Percentiles rank a stretch among this genome's conserved stretches.
These are phyloP conservation scores for Kitagawia praeruptora DNA, from an alignment of 129 eudicot genomes.

Conservation along the genomic window DNA sequence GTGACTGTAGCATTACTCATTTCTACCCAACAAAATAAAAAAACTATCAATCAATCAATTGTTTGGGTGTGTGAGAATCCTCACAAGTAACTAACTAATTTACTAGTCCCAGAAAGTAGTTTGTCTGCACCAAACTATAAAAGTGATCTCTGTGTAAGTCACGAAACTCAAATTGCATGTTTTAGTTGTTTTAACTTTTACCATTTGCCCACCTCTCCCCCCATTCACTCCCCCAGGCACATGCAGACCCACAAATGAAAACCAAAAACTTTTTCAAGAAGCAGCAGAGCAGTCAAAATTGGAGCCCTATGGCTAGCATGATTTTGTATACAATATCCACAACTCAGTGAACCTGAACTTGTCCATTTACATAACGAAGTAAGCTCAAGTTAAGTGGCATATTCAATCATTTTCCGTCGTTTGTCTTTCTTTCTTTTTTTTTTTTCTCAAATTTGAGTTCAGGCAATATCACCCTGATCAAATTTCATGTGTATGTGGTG, in stretches of 20 bases:
- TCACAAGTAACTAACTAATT: not conserved
- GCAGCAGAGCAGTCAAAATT: not conserved
- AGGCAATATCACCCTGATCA: not conserved
- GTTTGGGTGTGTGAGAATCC: not conserved
- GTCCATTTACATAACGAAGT: not conserved
- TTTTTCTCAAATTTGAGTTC: not conserved
- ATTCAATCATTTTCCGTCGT: not conserved
- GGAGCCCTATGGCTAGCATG: not conserved
- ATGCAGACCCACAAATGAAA: not conserved
- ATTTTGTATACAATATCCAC: not conserved
- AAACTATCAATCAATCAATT: not conserved
- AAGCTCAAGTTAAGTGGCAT: not conserved
- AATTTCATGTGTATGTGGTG: too few species aligned
- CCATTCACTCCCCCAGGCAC: not conserved
- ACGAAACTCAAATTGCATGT: slow-evolving; percentile 9
- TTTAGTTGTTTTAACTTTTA: not conserved
- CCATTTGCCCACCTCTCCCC: not conserved
- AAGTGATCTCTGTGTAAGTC: not conserved
- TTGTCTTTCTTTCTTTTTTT: not conserved
- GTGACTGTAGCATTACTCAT: too few species aligned
- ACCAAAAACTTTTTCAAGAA: not conserved
- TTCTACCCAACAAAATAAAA: too few species aligned
- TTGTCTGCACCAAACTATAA: not conserved
- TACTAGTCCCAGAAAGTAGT: not conserved
- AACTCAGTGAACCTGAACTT: not conserved